Base-by-base conservation (phyloP, 257 asterid genomes). In the Oldenlandia corymbosa region DNA sequence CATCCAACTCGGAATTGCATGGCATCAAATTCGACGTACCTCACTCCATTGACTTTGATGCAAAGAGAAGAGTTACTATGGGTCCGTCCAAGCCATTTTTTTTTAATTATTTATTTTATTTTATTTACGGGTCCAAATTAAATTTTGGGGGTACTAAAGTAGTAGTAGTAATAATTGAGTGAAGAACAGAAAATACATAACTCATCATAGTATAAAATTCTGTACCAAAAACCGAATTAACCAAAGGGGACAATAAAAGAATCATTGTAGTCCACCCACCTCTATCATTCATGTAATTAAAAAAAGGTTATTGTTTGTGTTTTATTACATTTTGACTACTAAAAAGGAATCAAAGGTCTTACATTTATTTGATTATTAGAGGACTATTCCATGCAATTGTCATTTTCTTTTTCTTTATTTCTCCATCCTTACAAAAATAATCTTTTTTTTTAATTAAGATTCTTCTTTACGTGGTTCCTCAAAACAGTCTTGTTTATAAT, bases 1-100 rank as follows among this genome's bases (percentile, higher is more conserved):
- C 39, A 9, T 32, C 62, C 62, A 56, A 56, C 62, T 32, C 27
- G 8, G 45, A 31, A 4, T 32, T 8, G 23, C 16, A n/a, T 56
- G 62, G 62, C 45, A 55, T 55, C 10, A 27, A 55, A 39, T 7
- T 32, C 17, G 27, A 16, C 45, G 17, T 3, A 31, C 62, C 62
- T 56, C 62, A 56, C 62, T 32, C 45, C 62, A 56, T 56, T 56
- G 62, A 56, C 62, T 32, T 37, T 56, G 32, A 5, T n/a, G 1
- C 5, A 43, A 10, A 17, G 43, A 17, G 14, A 27, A 30, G 24
- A 18, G n/a, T 21, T 31, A 56, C 31, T 32, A 13, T 56, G 46
- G 43, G 45, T 56, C 62, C 62, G 28, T 56, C 27, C 28, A 18
- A 28, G 12, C 60, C n/a, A n/a, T n/a, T n/a, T n/a, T n/a, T n/a